Base-by-base conservation (phyloP, 1,284 basidiomycete genomes). In the Athelia psychrophila region DNA sequence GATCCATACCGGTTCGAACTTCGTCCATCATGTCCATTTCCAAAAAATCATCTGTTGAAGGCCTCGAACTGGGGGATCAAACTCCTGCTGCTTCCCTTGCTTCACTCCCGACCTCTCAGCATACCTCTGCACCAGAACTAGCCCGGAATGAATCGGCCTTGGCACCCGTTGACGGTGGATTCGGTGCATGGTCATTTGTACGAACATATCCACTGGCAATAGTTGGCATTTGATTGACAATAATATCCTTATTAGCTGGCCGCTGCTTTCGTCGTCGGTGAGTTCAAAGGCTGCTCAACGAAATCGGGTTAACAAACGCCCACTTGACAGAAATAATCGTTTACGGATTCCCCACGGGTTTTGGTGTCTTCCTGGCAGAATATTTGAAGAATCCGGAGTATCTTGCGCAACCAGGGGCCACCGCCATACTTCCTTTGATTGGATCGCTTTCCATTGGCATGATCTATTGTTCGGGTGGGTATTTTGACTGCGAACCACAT, bases 261-360 rank as follows among this genome's bases (percentile, higher is more conserved):
- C 6, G 68, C 64, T 9, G 67, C 69, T 6, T 72, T 70, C 53
- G 27, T 69, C 19, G 64, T 73, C 3, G 69, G 27, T 30, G 27
- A 30, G 27, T 30, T 30, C 13, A 6, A 30, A n/a, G n/a, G 27
- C 5, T 30, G 6, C 6, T 13, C 13, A 6, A n/a, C n/a, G n/a
- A n/a, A n/a, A n/a, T 5, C 5, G 13, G 13, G 27, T 13, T 30
- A 30, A 6, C 5, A 6, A 13, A 13, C 5, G 5, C n/a, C n/a
- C n/a, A n/a, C n/a, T n/a, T 5, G 27, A 30, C 27, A 30, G 27
- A 74, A 49, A 66, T 65, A 23, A 59, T 76, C 48, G 63, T 75
- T 18, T 76, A 72, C 72, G 70, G 72, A 3, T 64, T 71, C 44
- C 70, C 71, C 0, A 58, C 54, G 23, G 58, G 71, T 15, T 71